Evolutionary conservation across 441 rosid species (phyloP).

Genomic region (Oxalis stricta): DNA sequence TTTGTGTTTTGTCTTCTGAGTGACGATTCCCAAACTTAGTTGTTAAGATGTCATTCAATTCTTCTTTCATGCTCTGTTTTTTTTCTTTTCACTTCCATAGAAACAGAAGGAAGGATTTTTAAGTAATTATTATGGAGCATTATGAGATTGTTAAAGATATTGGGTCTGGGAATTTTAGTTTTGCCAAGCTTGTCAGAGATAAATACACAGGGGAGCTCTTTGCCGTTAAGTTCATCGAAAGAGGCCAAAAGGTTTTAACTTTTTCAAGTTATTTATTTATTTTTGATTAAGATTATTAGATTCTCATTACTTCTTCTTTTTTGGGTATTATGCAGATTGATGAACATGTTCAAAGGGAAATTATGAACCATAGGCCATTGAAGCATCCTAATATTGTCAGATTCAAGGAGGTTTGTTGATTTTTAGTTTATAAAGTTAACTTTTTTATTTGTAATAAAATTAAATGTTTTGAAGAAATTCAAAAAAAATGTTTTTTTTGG

Average conservation of each 20-base stretch:
- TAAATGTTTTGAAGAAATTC: too few species aligned
- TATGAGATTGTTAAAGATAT: constrained; percentile 44
- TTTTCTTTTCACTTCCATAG: too few species aligned
- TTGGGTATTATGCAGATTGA: constrained; percentile 29
- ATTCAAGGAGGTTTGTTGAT: constrained; percentile 39
- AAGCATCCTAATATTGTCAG: constrained; percentile 48
- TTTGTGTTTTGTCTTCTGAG: too few species aligned
- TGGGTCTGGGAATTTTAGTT: constrained; percentile 56
- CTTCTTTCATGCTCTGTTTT: too few species aligned
- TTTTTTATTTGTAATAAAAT: not conserved
- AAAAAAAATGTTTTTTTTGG: too few species aligned
- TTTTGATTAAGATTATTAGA: not conserved
- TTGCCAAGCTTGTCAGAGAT: constrained; percentile 42
- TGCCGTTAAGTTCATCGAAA: constrained; percentile 52
- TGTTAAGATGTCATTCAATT: too few species aligned
- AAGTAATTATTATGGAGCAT: constrained; percentile 25
- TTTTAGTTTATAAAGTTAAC: not conserved
- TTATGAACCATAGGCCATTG: constrained; percentile 45
- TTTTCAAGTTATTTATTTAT: not conserved
- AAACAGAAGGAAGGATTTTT: too few species aligned
- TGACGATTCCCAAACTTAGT: too few species aligned
- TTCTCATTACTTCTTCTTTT: not conserved
- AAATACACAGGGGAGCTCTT: constrained; percentile 29
- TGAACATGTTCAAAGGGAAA: constrained; percentile 43
- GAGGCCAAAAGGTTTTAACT: constrained; percentile 37